phyloP scores from a whole-genome alignment of 768 basidiomycete genomes.

The Podaxis carcinomalis region DNA sequence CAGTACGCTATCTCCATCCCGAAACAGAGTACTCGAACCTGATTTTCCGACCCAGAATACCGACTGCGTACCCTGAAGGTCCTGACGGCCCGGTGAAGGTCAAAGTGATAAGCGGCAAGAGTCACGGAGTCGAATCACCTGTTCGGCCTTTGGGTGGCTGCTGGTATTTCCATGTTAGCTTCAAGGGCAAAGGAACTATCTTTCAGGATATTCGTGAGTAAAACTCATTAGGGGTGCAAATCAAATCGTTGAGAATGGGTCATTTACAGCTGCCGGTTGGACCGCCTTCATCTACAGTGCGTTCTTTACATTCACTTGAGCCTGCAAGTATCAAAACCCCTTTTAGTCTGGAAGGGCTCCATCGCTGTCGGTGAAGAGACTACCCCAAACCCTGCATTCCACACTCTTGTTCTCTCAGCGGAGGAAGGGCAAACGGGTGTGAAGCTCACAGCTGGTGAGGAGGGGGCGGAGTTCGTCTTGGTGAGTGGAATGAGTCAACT shows the following conservation, averaged over 20 bases:
- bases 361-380: slow-evolving; percentile 54
- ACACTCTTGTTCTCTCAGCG: slow-evolving; percentile 82
- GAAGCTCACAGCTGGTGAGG: slow-evolving; percentile 49
- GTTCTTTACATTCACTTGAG: slow-evolving; percentile 18
- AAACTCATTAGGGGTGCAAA: background rate
- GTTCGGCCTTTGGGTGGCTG: slow-evolving; percentile 90
- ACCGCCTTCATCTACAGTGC: slow-evolving; percentile 83
- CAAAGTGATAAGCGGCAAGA: slow-evolving; percentile 87
- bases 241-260: background rate
- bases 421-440: slow-evolving; percentile 62
- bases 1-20: slow-evolving; percentile 35
- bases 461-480: slow-evolving; percentile 72
- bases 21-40: background rate
- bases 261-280: slow-evolving; percentile 69
- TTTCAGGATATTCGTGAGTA: slow-evolving; percentile 81
- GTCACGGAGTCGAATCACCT: slow-evolving; percentile 81
- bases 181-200: slow-evolving; percentile 56
- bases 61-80: slow-evolving; percentile 69
- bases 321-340: background rate
- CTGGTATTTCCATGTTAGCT: slow-evolving; percentile 84
- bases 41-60: slow-evolving; percentile 42
- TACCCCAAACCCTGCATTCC: slow-evolving; percentile 49
- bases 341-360: slow-evolving; percentile 60
- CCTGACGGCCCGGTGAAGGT: slow-evolving; percentile 63
- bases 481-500: slow-evolving; percentile 32